These are phyloP conservation scores for Phaseolus lunatus DNA, from an alignment of 306 rosid genomes.

Conservation along the genomic window DNA sequence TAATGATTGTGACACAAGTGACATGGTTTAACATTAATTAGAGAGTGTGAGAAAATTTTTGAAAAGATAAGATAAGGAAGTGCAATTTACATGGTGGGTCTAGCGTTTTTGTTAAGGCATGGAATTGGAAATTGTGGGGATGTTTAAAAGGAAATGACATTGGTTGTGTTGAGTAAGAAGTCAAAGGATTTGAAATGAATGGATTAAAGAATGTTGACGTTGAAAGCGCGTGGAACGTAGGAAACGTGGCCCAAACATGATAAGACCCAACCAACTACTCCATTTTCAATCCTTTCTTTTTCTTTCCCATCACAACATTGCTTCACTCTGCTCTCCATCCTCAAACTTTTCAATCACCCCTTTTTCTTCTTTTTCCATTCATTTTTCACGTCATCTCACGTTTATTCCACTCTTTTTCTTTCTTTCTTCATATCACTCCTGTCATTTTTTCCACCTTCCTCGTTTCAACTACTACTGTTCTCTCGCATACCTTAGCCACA, in stretches of 20 bases:
- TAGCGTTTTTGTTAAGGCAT: no score
- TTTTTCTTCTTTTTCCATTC: conserved; percentile 14
- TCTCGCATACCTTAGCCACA: background rate
- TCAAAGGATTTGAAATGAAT: background rate
- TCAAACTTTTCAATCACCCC: conserved; percentile 38
- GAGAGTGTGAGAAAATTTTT: background rate
- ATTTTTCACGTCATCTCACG: background rate
- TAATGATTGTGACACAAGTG: no score
- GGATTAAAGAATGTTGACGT: background rate
- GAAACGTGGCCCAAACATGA: conserved; percentile 27
- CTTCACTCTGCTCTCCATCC: background rate
- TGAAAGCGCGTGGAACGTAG: conserved; percentile 5
- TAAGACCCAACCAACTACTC: conserved; percentile 23
- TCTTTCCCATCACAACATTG: background rate
- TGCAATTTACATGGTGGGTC: background rate
- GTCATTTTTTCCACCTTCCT: background rate
- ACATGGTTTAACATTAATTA: no score
- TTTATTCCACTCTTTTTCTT: background rate
- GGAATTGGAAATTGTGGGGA: background rate
- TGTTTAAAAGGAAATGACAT: background rate
- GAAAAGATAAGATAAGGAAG: background rate
- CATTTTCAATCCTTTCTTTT: background rate
- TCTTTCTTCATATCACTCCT: background rate
- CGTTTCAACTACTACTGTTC: background rate
- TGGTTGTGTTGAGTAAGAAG: background rate